Base-by-base conservation (phyloP, 2,329 filamentous ascomycete genomes). In the Whalleya microplaca region DNA sequence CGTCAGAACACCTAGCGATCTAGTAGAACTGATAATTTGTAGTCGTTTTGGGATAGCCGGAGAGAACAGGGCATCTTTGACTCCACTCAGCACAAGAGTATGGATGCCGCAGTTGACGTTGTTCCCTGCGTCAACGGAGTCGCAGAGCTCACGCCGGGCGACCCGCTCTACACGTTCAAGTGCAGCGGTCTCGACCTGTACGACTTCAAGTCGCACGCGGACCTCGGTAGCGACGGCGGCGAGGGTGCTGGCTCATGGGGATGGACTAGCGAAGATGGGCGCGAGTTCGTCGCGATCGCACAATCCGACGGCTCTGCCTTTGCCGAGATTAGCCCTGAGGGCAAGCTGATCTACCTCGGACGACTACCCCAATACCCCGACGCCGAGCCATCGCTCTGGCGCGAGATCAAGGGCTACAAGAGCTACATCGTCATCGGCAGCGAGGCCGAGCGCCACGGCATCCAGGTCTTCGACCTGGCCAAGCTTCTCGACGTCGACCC, bases 391-490 rank as follows among this genome's bases (percentile, higher is more conserved):
- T 75, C 77, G 23, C 72, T 75, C 40, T 84, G 81, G 81, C 75
- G 80, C 46, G 81, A 84, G 69, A 84, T 84, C 63, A 75, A 75
- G 58, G 71, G 71, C 21, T 71, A 73, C 55, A 70, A 70, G 53
- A 70, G 69, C 68, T 69, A 72, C 56, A 69, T 72, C 53, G 69
- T 76, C 52, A 72, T 77, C 52, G 74, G 75, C 37, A 70, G 69
- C 63, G 75, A 77, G 60, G 78, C 80, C 32, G 63, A 67, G 43
- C 69, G 75, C 63, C 84, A 87, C 69, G 80, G 81, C 32, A 78
- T 87, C 45, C 84, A 87, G 70, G 78, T 87, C 70, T 87, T 87
- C 65, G 84, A 87, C 70, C 79, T 86, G 80, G 79, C 75, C 64
- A 85, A 81, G 73, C 73, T 84, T n/a, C 72, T 82, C 51, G 71